phyloP scores from a whole-genome alignment of 768 basidiomycete genomes.

The Boletus fagicola region DNA sequence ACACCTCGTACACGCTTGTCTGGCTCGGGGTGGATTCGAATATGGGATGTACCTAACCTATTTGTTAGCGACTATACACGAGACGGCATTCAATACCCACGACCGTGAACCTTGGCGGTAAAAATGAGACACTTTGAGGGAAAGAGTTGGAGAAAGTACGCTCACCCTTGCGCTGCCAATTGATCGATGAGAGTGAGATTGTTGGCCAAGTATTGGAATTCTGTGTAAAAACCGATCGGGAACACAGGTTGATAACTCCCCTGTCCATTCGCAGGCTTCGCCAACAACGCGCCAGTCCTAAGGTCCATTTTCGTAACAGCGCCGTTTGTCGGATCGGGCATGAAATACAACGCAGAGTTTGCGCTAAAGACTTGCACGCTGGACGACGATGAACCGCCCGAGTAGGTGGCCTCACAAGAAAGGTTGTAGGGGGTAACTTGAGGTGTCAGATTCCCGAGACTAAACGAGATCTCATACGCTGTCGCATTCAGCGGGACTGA shows the following conservation, averaged over 20 bases:
- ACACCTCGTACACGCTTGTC: slow-evolving; percentile 43
- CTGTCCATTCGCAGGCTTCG: slow-evolving; percentile 47
- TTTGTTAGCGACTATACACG: slow-evolving; percentile 5
- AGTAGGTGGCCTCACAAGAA: slow-evolving; percentile 30
- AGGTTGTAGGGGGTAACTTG: slow-evolving; percentile 31
- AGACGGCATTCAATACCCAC: slow-evolving; percentile 24
- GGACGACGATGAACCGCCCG: slow-evolving; percentile 31
- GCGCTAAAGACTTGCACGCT: slow-evolving; percentile 42
- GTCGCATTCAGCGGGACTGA: slow-evolving; percentile 51
- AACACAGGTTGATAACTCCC: slow-evolving; percentile 49
- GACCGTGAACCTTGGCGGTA: slow-evolving; percentile 17
- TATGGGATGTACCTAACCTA: slow-evolving; percentile 59
- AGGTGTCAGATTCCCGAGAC: slow-evolving; percentile 44
- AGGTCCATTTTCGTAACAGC: slow-evolving; percentile 60
- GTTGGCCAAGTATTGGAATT: slow-evolving; percentile 33
- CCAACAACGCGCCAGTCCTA: slow-evolving; percentile 54
- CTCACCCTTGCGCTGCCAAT: slow-evolving; percentile 31
- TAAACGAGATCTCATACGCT: slow-evolving; percentile 48
- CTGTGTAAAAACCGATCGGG: slow-evolving; percentile 45
- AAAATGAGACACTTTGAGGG: neutral
- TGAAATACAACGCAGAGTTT: slow-evolving; percentile 43
- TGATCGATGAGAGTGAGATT: slow-evolving; percentile 30
- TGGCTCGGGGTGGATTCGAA: slow-evolving; percentile 58
- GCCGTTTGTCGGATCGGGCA: slow-evolving; percentile 47
- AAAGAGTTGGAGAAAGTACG: neutral